Evolutionary conservation across 2,329 filamentous ascomycete genomes (phyloP).

Genomic region (Colletotrichum tamarilloi): DNA sequence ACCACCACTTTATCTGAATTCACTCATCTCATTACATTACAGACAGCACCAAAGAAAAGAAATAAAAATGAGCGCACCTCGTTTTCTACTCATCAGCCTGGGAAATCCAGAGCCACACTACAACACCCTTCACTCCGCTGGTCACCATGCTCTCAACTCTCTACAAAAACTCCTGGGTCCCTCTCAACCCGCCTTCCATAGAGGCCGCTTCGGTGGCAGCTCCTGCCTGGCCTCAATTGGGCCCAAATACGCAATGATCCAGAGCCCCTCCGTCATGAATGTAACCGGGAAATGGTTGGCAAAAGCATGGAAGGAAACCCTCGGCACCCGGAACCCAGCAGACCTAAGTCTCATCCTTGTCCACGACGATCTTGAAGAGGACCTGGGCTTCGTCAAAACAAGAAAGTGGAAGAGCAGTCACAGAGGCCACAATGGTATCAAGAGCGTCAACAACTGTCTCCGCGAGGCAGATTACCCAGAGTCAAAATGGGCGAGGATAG

Average conservation of each 20-base stretch:
- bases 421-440: constrained; percentile 80
- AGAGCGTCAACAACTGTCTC: constrained; percentile 69
- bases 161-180: constrained; percentile 62
- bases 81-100: constrained; percentile 84
- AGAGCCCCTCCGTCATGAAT: constrained; percentile 87
- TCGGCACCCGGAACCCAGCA: constrained; percentile 49
- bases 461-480: constrained; percentile 51
- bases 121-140: constrained; percentile 86
- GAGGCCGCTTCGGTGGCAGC: constrained; percentile 60
- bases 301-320: constrained; percentile 70
- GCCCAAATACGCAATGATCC: constrained; percentile 73
- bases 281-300: constrained; percentile 78
- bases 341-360: constrained; percentile 75
- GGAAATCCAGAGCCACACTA: constrained; percentile 84
- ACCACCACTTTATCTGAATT: not conserved
- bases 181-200: constrained; percentile 60
- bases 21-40: no score
- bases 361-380: constrained; percentile 87
- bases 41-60: not conserved
- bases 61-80: constrained; percentile 45
- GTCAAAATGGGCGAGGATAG: constrained; percentile 69
- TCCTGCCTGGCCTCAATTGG: constrained; percentile 60
- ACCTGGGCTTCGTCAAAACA: constrained; percentile 74
- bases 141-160: constrained; percentile 79
- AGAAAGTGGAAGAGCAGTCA: constrained; percentile 72